These are phyloP conservation scores for Stentor roeselii DNA, from an alignment of 73 alveolate species.

Conservation along the genomic window DNA sequence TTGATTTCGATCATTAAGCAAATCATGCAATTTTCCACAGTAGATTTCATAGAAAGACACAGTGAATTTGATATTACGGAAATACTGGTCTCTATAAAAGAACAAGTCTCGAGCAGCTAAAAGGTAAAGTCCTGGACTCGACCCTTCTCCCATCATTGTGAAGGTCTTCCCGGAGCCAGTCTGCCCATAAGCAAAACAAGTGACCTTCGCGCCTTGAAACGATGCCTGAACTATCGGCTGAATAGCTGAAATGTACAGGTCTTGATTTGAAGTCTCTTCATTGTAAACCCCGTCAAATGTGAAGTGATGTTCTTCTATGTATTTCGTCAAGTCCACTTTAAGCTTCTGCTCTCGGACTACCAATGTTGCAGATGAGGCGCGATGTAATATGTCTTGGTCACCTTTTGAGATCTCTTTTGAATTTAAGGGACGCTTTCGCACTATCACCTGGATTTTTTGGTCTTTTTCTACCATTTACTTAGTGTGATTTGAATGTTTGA, in stretches of 20 bases:
- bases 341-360: slow-evolving; percentile 96
- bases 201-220: slow-evolving; percentile 82
- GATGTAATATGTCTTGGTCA: slow-evolving; percentile 90
- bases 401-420: slow-evolving; percentile 84
- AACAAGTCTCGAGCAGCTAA: slow-evolving; percentile 96
- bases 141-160: slow-evolving; percentile 73
- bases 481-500: slow-evolving; percentile 18
- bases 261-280: slow-evolving; percentile 90
- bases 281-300: slow-evolving; percentile 93
- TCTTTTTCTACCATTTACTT: slow-evolving; percentile 48
- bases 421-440: slow-evolving; percentile 99
- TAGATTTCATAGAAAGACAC: slow-evolving; percentile 98
- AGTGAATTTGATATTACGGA: slow-evolving; percentile 67
- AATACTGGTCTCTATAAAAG: slow-evolving; percentile 44
- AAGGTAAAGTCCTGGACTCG: slow-evolving; percentile 95
- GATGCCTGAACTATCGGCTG: slow-evolving; percentile 98
- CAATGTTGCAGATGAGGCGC: slow-evolving; percentile 65
- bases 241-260: slow-evolving; percentile 80
- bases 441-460: slow-evolving; percentile 97
- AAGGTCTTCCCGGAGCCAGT: slow-evolving; percentile 92
- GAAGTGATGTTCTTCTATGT: slow-evolving; percentile 97
- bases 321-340: slow-evolving; percentile 98
- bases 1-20: slow-evolving; percentile 87
- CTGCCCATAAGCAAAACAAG: slow-evolving; percentile 94
- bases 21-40: slow-evolving; percentile 99